Base-by-base conservation (phyloP, 2,329 filamentous ascomycete genomes). In the Lasiodiplodia hormozganensis region DNA sequence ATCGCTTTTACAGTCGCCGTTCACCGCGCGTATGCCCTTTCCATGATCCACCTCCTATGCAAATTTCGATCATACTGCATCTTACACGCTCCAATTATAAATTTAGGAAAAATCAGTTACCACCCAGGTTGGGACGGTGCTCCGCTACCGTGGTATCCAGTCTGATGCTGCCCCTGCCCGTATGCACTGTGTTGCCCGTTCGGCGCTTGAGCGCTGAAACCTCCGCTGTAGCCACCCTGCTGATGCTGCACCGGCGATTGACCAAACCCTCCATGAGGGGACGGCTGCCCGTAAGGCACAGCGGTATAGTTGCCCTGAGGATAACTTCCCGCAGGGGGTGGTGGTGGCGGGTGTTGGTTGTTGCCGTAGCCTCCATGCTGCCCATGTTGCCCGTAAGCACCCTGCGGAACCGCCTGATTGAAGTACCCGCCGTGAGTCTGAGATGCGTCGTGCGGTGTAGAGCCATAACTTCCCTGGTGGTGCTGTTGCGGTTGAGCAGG, bases 401-500 rank as follows among this genome's bases (percentile, higher is more conserved):
- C 54, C 14, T 68, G 66, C 4, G n/a, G 34, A 8, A 7, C 21
- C 10, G 25, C 58, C 56, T 68, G 68, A 10, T 36, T 60, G 21
- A 66, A 66, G 40, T 69, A 62, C 38, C 66, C 66, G 5, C 28
- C 23, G 31, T 68, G 66, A 12, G 14, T 51, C 8, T 68, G 56
- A 16, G 28, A 12, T 21, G 49, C 53, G 23, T 57, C 40, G 4
- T 67, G 65, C 40, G 38, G 34, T 8, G 52, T 23, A 51, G 65
- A 47, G 23, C 52, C 40, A 23, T 67, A 68, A 21, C 58, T 23
- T 6, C 66, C 52, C 40, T 56, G 49, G 34, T 62, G 47, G 8
- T 68, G 65, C 23, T 67, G 66, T 25, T 65, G 57, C 14, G 52
- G 67, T 14, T 65, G 58, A 7, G 60, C 25, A 28, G 67, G 58